These are phyloP conservation scores for Aurinia saxatilis DNA, from an alignment of 345 rosid genomes.

Conservation along the genomic window DNA sequence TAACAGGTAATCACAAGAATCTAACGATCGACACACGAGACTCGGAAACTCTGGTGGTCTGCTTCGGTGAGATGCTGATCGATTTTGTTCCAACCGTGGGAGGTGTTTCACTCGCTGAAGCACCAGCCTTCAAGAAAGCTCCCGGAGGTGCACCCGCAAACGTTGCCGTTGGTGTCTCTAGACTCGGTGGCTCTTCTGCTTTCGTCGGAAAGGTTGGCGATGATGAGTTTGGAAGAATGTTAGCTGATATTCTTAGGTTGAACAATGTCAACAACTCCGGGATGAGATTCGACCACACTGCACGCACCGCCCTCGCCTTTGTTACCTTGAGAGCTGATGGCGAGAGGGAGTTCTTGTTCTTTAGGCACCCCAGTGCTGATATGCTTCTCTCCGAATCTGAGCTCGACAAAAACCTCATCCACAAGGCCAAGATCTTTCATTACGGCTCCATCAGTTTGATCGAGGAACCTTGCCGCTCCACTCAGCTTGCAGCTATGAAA, in stretches of 20 bases:
- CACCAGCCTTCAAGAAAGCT: constrained; percentile 94
- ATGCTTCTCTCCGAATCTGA: constrained; percentile 91
- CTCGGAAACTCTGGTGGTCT: constrained; percentile 47
- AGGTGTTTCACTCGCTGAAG: constrained; percentile 91
- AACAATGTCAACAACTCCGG: constrained; percentile 81
- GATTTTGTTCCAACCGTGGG: constrained; percentile 89
- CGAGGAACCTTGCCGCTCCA: constrained; percentile 83
- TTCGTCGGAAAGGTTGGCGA: constrained; percentile 95
- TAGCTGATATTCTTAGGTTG: constrained; percentile 66
- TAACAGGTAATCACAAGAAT: constrained; percentile 32
- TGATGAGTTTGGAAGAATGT: constrained; percentile 94
- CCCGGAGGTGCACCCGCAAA: constrained; percentile 99
- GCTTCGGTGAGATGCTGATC: constrained; percentile 94
- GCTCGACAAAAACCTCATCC: constrained; percentile 56
- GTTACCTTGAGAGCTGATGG: constrained; percentile 89
- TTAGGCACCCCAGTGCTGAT: constrained; percentile 97
- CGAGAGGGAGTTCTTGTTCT: constrained; percentile 96
- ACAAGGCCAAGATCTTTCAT: constrained; percentile 84
- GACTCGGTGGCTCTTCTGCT: constrained; percentile 91
- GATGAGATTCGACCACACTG: constrained; percentile 63
- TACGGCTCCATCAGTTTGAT: constrained; percentile 97
- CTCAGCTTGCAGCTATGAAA: constrained; percentile 90
- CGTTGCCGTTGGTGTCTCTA: constrained; percentile 89
- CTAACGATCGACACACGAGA: constrained; percentile 19
- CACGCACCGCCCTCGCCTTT: constrained; percentile 91